phyloP scores from a whole-genome alignment of 1,284 basidiomycete genomes.

The Cryptococcus sp. region DNA sequence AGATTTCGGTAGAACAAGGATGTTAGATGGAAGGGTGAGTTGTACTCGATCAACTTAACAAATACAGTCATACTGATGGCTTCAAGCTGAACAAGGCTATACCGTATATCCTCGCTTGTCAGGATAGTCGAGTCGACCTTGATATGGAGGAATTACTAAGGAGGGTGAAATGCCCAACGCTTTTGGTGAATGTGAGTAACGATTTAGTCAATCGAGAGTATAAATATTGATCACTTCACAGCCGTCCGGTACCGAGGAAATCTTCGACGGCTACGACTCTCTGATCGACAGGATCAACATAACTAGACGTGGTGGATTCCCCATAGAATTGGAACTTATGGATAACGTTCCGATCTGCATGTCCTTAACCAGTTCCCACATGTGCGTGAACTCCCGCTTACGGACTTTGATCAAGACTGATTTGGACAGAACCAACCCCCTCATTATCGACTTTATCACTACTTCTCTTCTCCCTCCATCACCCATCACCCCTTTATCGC shows the following conservation, averaged over 20 bases:
- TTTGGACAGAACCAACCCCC: no score
- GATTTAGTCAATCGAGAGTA: no score
- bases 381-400: slow-evolving; percentile 11
- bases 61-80: background rate
- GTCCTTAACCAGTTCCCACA: slow-evolving; percentile 17
- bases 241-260: no score
- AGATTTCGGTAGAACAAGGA: slow-evolving; percentile 2
- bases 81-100: background rate
- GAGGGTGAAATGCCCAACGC: slow-evolving; percentile 5
- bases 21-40: slow-evolving; percentile 1
- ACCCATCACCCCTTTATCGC: slow-evolving; percentile 6
- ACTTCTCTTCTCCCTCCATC: no score
- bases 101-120: slow-evolving; percentile 10
- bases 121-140: background rate
- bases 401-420: background rate
- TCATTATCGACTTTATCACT: no score
- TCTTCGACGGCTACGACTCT: no score
- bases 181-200: slow-evolving; percentile 13
- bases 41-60: background rate
- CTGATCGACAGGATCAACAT: no score
- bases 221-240: no score
- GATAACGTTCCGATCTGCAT: slow-evolving; percentile 13
- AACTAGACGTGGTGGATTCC: background rate
- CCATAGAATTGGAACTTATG: slow-evolving; percentile 1
- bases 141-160: slow-evolving; percentile 1